Percentiles rank a stretch among this genome's conserved stretches.
These are phyloP conservation scores for Morella rubra DNA, from an alignment of 306 rosid genomes.

Conservation along the genomic window DNA sequence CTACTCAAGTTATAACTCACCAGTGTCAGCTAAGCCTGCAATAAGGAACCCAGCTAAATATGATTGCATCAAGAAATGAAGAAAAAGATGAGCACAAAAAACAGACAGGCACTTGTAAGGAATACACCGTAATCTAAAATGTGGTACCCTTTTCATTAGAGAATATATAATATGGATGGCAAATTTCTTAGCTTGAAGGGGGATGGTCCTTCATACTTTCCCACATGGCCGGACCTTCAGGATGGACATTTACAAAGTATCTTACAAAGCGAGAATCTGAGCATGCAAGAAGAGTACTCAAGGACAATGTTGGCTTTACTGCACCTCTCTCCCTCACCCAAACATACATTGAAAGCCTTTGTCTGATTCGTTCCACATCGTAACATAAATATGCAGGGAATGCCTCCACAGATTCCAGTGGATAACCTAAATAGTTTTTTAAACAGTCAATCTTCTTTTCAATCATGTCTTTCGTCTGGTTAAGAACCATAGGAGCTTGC, in stretches of 20 bases:
- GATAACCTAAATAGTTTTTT: slow-evolving; percentile 51
- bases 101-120: not conserved
- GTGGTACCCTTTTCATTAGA: not conserved
- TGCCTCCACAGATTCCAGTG: slow-evolving; percentile 48
- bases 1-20: not conserved
- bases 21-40: not conserved
- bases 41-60: not conserved
- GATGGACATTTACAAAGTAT: slow-evolving; percentile 65
- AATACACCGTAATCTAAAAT: not conserved
- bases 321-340: slow-evolving; percentile 64
- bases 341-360: slow-evolving; percentile 63
- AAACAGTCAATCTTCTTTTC: slow-evolving; percentile 63
- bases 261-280: slow-evolving; percentile 55
- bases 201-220: slow-evolving; percentile 37
- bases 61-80: not conserved
- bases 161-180: not conserved
- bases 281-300: slow-evolving; percentile 64
- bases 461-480: slow-evolving; percentile 47
- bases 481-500: slow-evolving; percentile 61
- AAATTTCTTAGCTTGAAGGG: slow-evolving; percentile 24
- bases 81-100: not conserved
- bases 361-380: slow-evolving; percentile 49
- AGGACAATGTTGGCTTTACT: slow-evolving; percentile 43
- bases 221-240: slow-evolving; percentile 69
- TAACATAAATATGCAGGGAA: slow-evolving; percentile 69